phyloP scores from a whole-genome alignment of 768 basidiomycete genomes.

The Boletus edulis region DNA sequence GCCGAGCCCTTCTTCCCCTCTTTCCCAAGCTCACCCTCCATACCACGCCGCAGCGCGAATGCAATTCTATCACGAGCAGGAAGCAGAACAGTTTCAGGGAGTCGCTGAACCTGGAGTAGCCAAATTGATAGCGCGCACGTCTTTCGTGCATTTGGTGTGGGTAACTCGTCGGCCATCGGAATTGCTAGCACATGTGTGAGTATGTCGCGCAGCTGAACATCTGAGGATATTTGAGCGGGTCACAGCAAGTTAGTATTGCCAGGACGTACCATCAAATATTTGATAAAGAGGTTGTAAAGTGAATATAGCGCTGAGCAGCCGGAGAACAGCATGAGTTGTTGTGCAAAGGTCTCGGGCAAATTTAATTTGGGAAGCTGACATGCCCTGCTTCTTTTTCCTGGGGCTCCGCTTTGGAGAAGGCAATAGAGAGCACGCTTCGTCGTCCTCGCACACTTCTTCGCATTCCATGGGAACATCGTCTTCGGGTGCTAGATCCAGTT shows the following conservation, averaged over 20 bases:
- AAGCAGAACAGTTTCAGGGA: constrained; percentile 57
- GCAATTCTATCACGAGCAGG: constrained; percentile 68
- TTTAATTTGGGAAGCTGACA: constrained; percentile 76
- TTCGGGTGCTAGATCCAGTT: constrained; percentile 14
- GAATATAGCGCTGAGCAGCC: constrained; percentile 59
- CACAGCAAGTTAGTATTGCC: constrained; percentile 1
- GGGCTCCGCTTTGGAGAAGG: constrained; percentile 75
- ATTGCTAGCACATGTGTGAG: constrained; percentile 67
- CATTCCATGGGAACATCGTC: constrained; percentile 24
- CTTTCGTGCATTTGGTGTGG: constrained; percentile 84
- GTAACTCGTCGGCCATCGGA: constrained; percentile 63
- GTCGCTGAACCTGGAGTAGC: constrained; percentile 68
- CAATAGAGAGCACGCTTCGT: constrained; percentile 35
- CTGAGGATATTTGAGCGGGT: constrained; percentile 34
- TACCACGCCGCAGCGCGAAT: constrained; percentile 68
- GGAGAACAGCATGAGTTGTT: constrained; percentile 67
- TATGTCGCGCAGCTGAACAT: constrained; percentile 55
- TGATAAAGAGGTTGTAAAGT: constrained; percentile 55
- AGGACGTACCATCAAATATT: constrained; percentile 57
- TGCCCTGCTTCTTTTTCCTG: constrained; percentile 52
- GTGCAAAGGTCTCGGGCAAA: constrained; percentile 78
- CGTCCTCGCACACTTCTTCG: constrained; percentile 25
- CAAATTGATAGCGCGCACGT: constrained; percentile 77
- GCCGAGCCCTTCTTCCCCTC: constrained; percentile 86
- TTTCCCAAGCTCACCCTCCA: constrained; percentile 83